Conservation (phyloP, 306 rosid species). For the Vicia faba region DNA sequence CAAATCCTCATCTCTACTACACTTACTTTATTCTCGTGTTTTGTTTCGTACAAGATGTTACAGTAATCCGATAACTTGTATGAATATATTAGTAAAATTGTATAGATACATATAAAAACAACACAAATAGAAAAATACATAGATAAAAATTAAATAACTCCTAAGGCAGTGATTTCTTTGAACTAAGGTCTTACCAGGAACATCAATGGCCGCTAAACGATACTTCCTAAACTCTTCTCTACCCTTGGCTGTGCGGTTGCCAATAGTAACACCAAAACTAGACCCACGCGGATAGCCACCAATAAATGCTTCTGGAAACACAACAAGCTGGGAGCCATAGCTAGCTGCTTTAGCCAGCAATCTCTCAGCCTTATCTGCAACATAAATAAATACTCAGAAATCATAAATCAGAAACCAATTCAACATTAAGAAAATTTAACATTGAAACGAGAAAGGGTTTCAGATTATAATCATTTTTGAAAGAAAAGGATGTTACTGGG, state of each 20-base stretch:
- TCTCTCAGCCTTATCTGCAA: slow-evolving; percentile 86
- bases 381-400: slow-evolving; percentile 12
- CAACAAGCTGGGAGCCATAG: slow-evolving; percentile 82
- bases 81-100: too few species aligned
- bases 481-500: background rate
- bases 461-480: too few species aligned
- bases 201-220: slow-evolving; percentile 80
- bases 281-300: slow-evolving; percentile 98
- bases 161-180: background rate
- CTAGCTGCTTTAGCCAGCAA: slow-evolving; percentile 85
- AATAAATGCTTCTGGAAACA: slow-evolving; percentile 94
- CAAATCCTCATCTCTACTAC: too few species aligned
- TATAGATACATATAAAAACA: too few species aligned
- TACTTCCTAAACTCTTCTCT: slow-evolving; percentile 88
- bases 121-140: too few species aligned
- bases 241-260: slow-evolving; percentile 70
- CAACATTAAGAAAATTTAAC: too few species aligned
- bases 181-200: slow-evolving; percentile 58
- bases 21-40: too few species aligned
- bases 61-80: too few species aligned
- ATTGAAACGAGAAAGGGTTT: too few species aligned
- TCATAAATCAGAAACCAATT: too few species aligned
- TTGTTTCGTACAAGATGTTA: too few species aligned
- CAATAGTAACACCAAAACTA: slow-evolving; percentile 63
- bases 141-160: too few species aligned